Percentiles rank a stretch among this genome's conserved stretches.
These are phyloP conservation scores for Phallus indusiatus DNA, from an alignment of 768 basidiomycete genomes.

Conservation along the genomic window DNA sequence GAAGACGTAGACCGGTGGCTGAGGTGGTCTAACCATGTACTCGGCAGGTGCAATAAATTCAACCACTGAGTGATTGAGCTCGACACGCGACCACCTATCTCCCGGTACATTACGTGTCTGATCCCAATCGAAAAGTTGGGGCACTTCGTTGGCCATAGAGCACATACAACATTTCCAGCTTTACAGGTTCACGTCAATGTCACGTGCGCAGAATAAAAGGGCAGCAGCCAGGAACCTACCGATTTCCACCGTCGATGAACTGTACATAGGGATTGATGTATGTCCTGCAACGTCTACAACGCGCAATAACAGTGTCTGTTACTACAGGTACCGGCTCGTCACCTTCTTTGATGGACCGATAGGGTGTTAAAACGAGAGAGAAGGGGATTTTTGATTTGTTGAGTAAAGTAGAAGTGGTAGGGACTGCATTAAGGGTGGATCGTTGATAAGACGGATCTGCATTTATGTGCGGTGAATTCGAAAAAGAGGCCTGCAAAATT, in stretches of 20 bases:
- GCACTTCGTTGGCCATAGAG: slow-evolving; percentile 95
- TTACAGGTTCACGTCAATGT: not conserved
- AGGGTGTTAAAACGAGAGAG: slow-evolving; percentile 82
- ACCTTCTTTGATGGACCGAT: slow-evolving; percentile 76
- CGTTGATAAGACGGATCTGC: slow-evolving; percentile 90
- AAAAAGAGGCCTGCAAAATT: slow-evolving; percentile 47
- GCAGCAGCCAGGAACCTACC: slow-evolving; percentile 34
- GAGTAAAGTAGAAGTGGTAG: slow-evolving; percentile 79
- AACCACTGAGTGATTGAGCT: slow-evolving; percentile 89
- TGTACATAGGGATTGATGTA: slow-evolving; percentile 98
- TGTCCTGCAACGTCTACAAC: slow-evolving; percentile 90
- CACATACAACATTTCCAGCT: slow-evolving; percentile 99
- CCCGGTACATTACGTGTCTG: slow-evolving; percentile 87
- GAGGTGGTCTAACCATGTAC: slow-evolving; percentile 98
- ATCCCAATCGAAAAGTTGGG: slow-evolving; percentile 98
- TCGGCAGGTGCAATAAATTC: slow-evolving; percentile 98
- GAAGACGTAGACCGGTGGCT: slow-evolving; percentile 95
- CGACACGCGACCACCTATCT: slow-evolving; percentile 88
- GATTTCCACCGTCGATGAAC: slow-evolving; percentile 95
- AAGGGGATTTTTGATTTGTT: slow-evolving; percentile 88
- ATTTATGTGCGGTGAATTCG: slow-evolving; percentile 69
- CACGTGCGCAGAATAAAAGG: not conserved
- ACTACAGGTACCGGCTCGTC: slow-evolving; percentile 83
- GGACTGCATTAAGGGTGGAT: slow-evolving; percentile 84
- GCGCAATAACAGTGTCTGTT: slow-evolving; percentile 89